phyloP scores from a whole-genome alignment of 805 yeast genomes.

The Candida alai region DNA sequence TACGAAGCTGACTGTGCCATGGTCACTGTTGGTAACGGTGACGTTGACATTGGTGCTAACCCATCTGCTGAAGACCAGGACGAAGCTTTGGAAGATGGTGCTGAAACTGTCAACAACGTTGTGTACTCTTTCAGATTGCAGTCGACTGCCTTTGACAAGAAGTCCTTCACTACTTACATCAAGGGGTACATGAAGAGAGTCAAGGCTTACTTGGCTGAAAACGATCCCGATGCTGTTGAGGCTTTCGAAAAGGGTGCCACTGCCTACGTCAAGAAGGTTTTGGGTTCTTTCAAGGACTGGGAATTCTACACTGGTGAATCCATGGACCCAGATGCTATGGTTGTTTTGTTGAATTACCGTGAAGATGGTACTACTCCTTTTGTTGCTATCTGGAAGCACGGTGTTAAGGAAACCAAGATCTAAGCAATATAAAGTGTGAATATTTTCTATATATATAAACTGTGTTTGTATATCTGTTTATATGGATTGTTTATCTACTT shows the following conservation, averaged over 20 bases:
- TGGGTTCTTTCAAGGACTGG: constrained; percentile 97
- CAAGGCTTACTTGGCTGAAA: constrained; percentile 87
- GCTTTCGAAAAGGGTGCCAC: constrained; percentile 96
- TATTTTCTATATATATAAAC: constrained; percentile 1
- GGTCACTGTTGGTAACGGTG: constrained; percentile 87
- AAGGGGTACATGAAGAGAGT: constrained; percentile 98
- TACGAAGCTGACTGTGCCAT: constrained; percentile 95
- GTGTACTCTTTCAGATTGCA: constrained; percentile 98
- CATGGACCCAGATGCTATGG: constrained; percentile 99
- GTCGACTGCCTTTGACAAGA: constrained; percentile 95
- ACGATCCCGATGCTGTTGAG: constrained; percentile 81
- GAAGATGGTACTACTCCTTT: constrained; percentile 98
- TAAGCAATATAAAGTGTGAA: constrained; percentile 37
- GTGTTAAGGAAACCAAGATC: constrained; percentile 85
- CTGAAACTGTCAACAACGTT: constrained; percentile 93
- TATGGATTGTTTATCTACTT: no score
- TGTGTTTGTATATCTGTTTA: not conserved
- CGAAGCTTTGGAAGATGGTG: constrained; percentile 78
- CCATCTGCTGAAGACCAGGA: constrained; percentile 97
- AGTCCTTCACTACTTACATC: constrained; percentile 93
- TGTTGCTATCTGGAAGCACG: constrained; percentile 99
- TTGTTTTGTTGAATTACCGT: constrained; percentile 97
- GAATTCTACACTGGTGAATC: constrained; percentile 99
- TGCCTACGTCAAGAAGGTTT: constrained; percentile 92
- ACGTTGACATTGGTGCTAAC: constrained; percentile 98